Base-by-base conservation (phyloP, 2,329 filamentous ascomycete genomes). In the Fusarium verrucosum region DNA sequence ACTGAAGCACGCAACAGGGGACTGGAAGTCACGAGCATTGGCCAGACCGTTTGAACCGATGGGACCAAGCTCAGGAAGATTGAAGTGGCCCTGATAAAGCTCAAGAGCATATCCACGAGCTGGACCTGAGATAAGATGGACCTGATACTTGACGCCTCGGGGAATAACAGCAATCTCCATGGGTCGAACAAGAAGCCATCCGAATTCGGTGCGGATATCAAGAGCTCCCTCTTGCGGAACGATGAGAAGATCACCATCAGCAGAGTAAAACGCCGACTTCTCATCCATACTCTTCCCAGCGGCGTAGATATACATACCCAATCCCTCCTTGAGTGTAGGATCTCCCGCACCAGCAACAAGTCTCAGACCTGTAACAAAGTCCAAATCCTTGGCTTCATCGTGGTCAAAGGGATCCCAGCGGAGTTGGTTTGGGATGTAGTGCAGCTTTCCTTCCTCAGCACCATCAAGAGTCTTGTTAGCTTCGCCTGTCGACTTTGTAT, bases 321-420 rank as follows among this genome's bases (percentile, higher is more conserved):
- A 70, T 0, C 93, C 93, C 17, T 85, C 82, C 78, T 96, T 96
- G 75, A 90, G 83, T 0, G 89, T 89, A 0, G 92, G 88, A 69
- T 95, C 90, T 16, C 93, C 93, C 0, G 92, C 90, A 5, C 92
- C 92, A 3, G 91, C 92, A 11, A 96, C 82, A 19, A 94, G 82
- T 58, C 90, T 87, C 64, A 94, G 77, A 2, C 83, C 82, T 8
- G 79, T 78, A 37, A 87, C 79, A 51, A 87, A 88, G 62, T 86
- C 81, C 7, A 79, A 75, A 7, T 76, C 62, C 20, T 75, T 77
- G 40, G 53, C 65, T 74, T 90, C 82, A 63, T 92, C 87, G 33
- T 93, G 81, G 71, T 94, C 89, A 74, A 94, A 93, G 2, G 84
- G 91, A 69, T 92, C 89, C 92, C 92, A 96, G 60, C 92, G 87